Evolutionary conservation across 169 alveolate species (phyloP), one percentile per base, ranked within the genome.

Genomic region (Plasmodium malariae): DNA sequence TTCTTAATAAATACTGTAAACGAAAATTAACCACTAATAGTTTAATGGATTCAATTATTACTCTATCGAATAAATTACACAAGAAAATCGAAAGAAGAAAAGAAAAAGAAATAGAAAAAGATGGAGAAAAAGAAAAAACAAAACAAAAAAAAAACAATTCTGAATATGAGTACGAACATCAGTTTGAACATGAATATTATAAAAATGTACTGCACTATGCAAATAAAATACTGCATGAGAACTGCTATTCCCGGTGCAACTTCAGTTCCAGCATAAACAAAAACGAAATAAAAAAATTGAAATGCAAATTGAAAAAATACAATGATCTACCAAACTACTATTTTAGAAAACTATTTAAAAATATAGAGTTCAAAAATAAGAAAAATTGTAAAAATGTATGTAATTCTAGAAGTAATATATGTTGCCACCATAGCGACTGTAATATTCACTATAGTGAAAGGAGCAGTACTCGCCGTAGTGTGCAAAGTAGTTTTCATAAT

Each of bases 1-100:
- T 68, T 67, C 1, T 24, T 37, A 48, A 19, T 55, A 51, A 14
- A 26, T 28, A 45, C 17, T 17, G 55, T 49, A 54, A 67, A 60
- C 62, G 54, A 49, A 59, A n/a, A 17, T 49, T 80, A 59, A 63
- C 68, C 28, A 80, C 80, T 21, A 80, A 54, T 80, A 80, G 90
- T 67, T 80, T 80, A 80, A 54, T 80, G 67, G 90, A 80, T 49
- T 80, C 90, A n/a, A 63, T 80, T 65, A 36, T 80, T 24, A 59
- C 19, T 14, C 67, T 80, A 80, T 80, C 90, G 49, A 80, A 80
- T n/a, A 63, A 54, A 17, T 48, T 80, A 57, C 65, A 80, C 67
- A 67, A 49, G 51, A 30, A 69, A 49, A 80, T 11, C 28, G 65
- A 36, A 62, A 60, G n/a, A 36, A 67, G 36, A 11, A 51, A 51